Evolutionary conservation across 2,329 filamentous ascomycete species (phyloP).

Genomic region (Exserohilum turcica): DNA sequence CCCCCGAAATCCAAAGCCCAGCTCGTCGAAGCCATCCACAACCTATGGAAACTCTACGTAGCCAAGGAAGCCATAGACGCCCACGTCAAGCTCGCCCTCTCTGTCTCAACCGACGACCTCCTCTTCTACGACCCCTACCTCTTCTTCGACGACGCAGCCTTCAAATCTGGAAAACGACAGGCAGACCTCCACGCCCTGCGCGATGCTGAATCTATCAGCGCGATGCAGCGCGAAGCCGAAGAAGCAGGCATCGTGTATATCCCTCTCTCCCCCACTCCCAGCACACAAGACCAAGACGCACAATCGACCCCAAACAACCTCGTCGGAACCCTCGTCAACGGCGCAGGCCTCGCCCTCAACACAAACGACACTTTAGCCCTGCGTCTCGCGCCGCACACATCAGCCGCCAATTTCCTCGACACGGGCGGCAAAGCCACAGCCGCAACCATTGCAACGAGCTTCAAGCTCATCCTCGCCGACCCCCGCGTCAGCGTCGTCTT

Average conservation of each 20-base stretch:
- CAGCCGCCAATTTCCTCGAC: slow-evolving; percentile 79
- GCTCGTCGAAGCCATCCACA: slow-evolving; percentile 57
- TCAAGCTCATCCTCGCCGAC: slow-evolving; percentile 74
- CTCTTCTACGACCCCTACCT: slow-evolving; percentile 62
- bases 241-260: slow-evolving; percentile 80
- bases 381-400: slow-evolving; percentile 58
- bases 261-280: slow-evolving; percentile 51
- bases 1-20: slow-evolving; percentile 52
- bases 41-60: slow-evolving; percentile 64
- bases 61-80: slow-evolving; percentile 69
- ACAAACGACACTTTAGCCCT: slow-evolving; percentile 78
- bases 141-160: slow-evolving; percentile 73
- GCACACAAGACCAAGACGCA: slow-evolving; percentile 3
- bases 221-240: slow-evolving; percentile 66
- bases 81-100: slow-evolving; percentile 55
- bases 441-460: slow-evolving; percentile 77
- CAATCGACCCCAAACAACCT: slow-evolving; percentile 56
- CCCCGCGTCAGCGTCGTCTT: slow-evolving; percentile 72
- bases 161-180: slow-evolving; percentile 66
- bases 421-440: slow-evolving; percentile 87
- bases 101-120: slow-evolving; percentile 47
- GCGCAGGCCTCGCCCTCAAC: slow-evolving; percentile 89
- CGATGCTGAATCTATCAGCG: slow-evolving; percentile 57
- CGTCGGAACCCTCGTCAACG: slow-evolving; percentile 85
- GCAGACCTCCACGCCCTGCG: slow-evolving; percentile 64